Evolutionary conservation across 208 protist species (phyloP).

Genomic region (Endotrypanum monterogeii): DNA sequence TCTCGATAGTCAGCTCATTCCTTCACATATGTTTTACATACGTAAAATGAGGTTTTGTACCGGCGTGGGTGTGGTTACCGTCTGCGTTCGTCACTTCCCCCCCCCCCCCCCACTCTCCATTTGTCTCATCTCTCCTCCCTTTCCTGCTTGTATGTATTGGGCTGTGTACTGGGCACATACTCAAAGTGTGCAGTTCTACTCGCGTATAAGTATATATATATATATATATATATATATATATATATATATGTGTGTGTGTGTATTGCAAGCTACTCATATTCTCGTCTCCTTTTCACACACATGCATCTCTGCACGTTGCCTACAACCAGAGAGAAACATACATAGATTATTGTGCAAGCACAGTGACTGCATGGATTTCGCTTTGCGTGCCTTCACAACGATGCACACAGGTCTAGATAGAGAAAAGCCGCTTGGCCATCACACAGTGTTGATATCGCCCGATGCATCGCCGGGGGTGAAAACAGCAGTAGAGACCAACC

Average conservation of each 20-base stretch:
- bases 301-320: neutral
- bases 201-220: too few relatives aligned
- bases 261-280: neutral
- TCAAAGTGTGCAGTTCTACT: neutral
- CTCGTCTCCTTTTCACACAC: too few relatives aligned
- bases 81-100: neutral
- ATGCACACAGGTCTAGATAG: neutral
- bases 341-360: neutral
- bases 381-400: neutral
- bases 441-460: slow-evolving; percentile 13
- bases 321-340: neutral
- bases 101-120: neutral
- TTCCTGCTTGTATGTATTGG: neutral
- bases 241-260: neutral
- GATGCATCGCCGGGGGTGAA: slow-evolving; percentile 7
- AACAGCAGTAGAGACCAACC: neutral
- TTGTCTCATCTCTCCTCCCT: neutral
- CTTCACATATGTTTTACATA: neutral
- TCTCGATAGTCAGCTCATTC: neutral
- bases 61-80: neutral
- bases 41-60: neutral
- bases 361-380: neutral
- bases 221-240: neutral
- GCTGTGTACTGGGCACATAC: neutral
- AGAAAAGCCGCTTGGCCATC: neutral